Base-by-base conservation (phyloP, 352 stramenopile species). In the Globisporangium emineosum region DNA sequence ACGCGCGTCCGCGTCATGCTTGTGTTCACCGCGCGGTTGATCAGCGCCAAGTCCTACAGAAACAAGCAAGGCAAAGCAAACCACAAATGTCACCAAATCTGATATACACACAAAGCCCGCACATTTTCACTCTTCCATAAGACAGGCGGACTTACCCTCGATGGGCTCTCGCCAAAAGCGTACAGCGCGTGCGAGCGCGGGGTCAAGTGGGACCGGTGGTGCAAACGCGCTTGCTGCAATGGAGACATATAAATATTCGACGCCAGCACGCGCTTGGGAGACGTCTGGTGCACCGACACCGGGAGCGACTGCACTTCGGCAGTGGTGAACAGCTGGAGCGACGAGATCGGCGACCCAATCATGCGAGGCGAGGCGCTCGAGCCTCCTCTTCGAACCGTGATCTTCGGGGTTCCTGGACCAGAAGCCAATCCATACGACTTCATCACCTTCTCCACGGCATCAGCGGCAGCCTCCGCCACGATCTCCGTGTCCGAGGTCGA, bases 211-310 rank as follows among this genome's bases (percentile, higher is more conserved):
- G 82, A 81, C 17, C 84, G 83, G 27, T 86, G 80, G 61, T 92
- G 75, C 43, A 92, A 71, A 19, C 84, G 78, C 10, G 85, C 76
- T 62, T 93, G 88, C 64, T 93, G 86, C 30, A 93, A 66, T 6
- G 88, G 86, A 17, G 86, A 93, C 80, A 96, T 91, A 69, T 92
- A 96, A 19, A 96, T 73, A 60, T 96, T 96, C 32, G 86, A 92
- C 17, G 76, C 72, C 32, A 79, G 70, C 60, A 96, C 80, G 23
- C 88, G 88, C 65, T 93, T 90, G 2, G 88, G 88, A 2, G 88
- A 96, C 35, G 81, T 79, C 65, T 92, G 83, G 37, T 89, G 76
- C 42, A 92, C 79, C 5, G 88, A 83, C 40, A 92, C 77, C 0
- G 88, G 88, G 8, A 94, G 73, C 19, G 81, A 82, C 76, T 93